Evolutionary conservation across 1,284 basidiomycete species (phyloP).

Genomic region (Leccinum insolens): DNA sequence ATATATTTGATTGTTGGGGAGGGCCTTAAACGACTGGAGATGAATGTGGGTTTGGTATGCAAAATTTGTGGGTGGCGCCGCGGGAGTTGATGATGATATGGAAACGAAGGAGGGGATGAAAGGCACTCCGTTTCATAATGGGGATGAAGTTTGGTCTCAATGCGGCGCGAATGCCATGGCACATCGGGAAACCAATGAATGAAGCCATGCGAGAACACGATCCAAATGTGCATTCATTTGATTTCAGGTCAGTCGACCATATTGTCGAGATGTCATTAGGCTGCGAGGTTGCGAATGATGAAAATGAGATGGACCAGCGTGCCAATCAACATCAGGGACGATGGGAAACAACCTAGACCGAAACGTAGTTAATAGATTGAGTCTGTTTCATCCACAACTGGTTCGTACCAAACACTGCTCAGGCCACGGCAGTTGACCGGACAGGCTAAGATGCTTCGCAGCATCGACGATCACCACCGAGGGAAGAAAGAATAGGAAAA

Average conservation of each 20-base stretch:
- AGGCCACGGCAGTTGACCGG: neutral
- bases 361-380: slow-evolving; percentile 12
- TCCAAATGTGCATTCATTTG: slow-evolving; percentile 8
- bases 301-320: slow-evolving; percentile 1
- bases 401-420: slow-evolving; percentile 19
- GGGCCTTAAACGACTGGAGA: neutral
- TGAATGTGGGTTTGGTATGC: slow-evolving; percentile 1
- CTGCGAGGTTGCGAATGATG: slow-evolving; percentile 5
- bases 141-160: slow-evolving; percentile 1
- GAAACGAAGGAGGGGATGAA: neutral
- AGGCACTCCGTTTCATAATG: neutral
- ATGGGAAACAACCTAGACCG: slow-evolving; percentile 12
- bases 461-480: slow-evolving; percentile 9
- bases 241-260: slow-evolving; percentile 5
- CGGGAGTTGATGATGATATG: neutral
- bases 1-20: neutral
- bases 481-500: slow-evolving; percentile 3
- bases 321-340: neutral
- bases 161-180: neutral
- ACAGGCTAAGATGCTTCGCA: neutral
- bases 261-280: slow-evolving; percentile 4
- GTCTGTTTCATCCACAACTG: neutral
- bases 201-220: slow-evolving; percentile 1
- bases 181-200: neutral
- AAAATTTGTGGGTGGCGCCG: neutral